These are phyloP conservation scores for Ambrosia trifida DNA, from an alignment of 129 eudicot species.

Conservation along the genomic window DNA sequence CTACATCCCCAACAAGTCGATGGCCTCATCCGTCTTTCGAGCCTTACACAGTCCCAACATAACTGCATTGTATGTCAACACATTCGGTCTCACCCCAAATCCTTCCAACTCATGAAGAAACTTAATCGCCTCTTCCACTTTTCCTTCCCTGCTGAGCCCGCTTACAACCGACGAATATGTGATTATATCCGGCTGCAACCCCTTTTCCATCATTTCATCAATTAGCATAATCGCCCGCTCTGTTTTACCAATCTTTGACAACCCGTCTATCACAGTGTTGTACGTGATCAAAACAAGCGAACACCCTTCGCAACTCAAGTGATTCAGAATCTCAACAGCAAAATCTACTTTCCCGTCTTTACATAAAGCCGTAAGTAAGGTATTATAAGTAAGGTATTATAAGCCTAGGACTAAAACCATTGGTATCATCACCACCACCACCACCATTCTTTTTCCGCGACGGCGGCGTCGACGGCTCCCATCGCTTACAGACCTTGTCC, in stretches of 20 bases:
- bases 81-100: slow-evolving; percentile 64
- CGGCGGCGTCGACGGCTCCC: too few species aligned
- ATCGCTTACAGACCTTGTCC: too few species aligned
- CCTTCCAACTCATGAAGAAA: slow-evolving; percentile 64
- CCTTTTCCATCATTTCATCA: too few species aligned
- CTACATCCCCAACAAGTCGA: slow-evolving; percentile 42
- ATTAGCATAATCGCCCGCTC: too few species aligned
- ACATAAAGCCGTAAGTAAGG: slow-evolving; percentile 73
- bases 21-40: slow-evolving; percentile 69
- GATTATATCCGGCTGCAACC: too few species aligned
- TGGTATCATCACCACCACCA: too few species aligned
- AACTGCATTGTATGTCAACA: slow-evolving; percentile 60
- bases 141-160: slow-evolving; percentile 78
- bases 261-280: slow-evolving; percentile 80
- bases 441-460: too few species aligned
- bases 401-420: too few species aligned
- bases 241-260: too few species aligned
- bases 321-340: slow-evolving; percentile 71
- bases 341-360: slow-evolving; percentile 80
- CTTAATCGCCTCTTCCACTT: slow-evolving; percentile 68
- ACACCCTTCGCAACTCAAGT: slow-evolving; percentile 65
- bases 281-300: slow-evolving; percentile 82
- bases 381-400: slow-evolving; percentile 81
- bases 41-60: slow-evolving; percentile 87
- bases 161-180: slow-evolving; percentile 67